Evolutionary conservation across 2,329 filamentous ascomycete genomes (phyloP), one percentile per base, ranked within the genome.

Genomic region (Claviceps arundinis): DNA sequence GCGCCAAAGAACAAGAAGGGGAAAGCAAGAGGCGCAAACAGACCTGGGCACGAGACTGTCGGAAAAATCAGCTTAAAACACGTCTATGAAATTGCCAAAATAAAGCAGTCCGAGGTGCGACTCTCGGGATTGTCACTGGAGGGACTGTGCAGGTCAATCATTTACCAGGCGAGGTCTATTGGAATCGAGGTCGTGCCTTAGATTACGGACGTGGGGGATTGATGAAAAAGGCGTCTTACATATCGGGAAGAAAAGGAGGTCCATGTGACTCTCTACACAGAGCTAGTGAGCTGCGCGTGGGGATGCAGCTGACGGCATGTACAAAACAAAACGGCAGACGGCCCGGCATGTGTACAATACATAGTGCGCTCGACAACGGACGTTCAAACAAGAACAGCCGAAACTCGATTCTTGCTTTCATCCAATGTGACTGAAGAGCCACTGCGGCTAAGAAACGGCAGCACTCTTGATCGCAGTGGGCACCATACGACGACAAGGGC

Each of bases 51-150:
- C 55, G 88, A 95, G 59, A 81, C 73, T 7, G 80, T 95, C n/a
- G 93, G 91, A 53, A 85, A 80, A 3, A 78, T 98, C 52, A 93
- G 85, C 62, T 72, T 98, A 63, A 98, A 98, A 75, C 93, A 98
- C 71, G 75, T 98, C 22, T 97, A 89, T 71, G 91, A 97, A 73
- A 97, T 98, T 69, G 93, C 93, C 58, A 90, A 88, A 76, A 94
- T 98, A 64, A 98, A 98, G 78, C 85, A 88, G 59, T 73, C 77
- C 50, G 87, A 93, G 69, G 71, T 83, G 56, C 77, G 87, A 54
- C 69, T 91, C 56, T 88, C 85, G 2, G 87, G 85, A 2, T 65
- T 88, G 60, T 76, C 79, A 47, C 68, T 90, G 50, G 75, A 89
- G 65, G 83, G 84, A 1, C 63, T 91, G 30, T 89, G 85, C 70